These are phyloP conservation scores for Capillidium heterosporum DNA, from an alignment of 371 early-diverging fungal genomes.

Conservation along the genomic window DNA sequence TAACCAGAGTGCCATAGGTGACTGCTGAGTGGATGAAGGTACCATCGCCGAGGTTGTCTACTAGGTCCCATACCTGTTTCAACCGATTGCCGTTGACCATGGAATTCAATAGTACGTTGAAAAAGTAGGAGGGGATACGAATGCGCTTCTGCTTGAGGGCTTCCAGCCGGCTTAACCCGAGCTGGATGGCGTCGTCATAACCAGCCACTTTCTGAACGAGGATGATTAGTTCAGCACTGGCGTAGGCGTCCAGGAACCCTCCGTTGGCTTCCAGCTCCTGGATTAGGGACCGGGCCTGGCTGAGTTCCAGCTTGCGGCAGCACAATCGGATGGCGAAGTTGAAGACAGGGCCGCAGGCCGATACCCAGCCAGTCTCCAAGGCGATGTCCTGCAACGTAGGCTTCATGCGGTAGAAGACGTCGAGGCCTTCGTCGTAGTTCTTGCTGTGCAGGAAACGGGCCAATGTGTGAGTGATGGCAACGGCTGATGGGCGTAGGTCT, in stretches of 20 bases:
- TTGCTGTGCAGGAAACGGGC: background rate
- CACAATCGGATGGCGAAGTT: background rate
- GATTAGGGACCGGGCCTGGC: background rate
- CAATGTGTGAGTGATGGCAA: background rate
- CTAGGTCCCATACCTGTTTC: background rate
- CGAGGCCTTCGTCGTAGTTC: background rate
- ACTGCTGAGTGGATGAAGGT: background rate
- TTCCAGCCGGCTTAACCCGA: background rate
- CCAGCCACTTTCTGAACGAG: background rate
- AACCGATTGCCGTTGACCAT: background rate
- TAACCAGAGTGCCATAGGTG: background rate
- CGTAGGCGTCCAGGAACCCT: background rate
- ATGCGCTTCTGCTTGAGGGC: background rate
- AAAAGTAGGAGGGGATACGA: background rate
- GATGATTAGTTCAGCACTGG: background rate
- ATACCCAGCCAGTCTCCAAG: background rate
- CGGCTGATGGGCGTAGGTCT: background rate
- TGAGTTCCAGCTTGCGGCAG: background rate
- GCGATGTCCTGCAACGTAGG: background rate
- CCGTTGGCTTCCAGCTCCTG: background rate
- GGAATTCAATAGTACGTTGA: constrained; percentile 1
- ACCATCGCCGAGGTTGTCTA: background rate
- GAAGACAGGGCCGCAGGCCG: background rate
- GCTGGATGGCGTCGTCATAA: background rate
- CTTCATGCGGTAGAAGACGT: background rate